Evolutionary conservation across 2,329 filamentous ascomycete species (phyloP), one percentile per base, ranked within the genome.

Genomic region (Aureobasidium vineae): DNA sequence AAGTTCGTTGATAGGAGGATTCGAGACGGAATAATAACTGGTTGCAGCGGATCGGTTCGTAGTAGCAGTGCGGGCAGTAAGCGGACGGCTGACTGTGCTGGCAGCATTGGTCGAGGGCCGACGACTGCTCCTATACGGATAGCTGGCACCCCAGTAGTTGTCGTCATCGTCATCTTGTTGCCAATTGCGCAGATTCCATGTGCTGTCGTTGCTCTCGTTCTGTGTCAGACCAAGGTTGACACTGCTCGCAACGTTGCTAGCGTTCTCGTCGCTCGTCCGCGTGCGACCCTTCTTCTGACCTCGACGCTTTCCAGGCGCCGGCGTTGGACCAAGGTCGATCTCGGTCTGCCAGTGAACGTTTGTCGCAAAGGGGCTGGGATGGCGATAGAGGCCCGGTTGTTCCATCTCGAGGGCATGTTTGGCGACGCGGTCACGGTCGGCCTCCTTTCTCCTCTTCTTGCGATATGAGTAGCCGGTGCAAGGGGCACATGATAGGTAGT

Each of bases 291-390:
- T 77, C 72, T 86, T 81, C 71, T 85, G 80, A 10, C 41, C 65
- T 26, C 86, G 66, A 54, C 71, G 68, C 57, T 69, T 69, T 31
- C 67, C 70, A 11, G 63, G 65, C 38, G 88, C 88, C 41, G 90
- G 84, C 3, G 86, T 87, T 2, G 93, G 93, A 0, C 93, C 93
- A 78, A 93, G 84, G 69, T 82, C 83, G 70, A 97, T 96, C 77
- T 97, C 93, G 74, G 95, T 90, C 38, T 85, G 82, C 93, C 93
- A 97, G 78, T 91, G 91, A 15, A 89, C 88, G 73, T 97, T 97
- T 33, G 92, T 96, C 73, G 88, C 89, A 72, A 92, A 95, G 92
- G 90, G 52, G 87, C 86, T 1, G 90, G 92, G 74, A 73, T 97
- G 92, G 60, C 87, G 84, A 76, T 96, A 95, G 13, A 87, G 77